Percentiles rank a stretch among this genome's conserved stretches.
phyloP scores from a whole-genome alignment of 306 rosid genomes.

The Cicer bijugum region DNA sequence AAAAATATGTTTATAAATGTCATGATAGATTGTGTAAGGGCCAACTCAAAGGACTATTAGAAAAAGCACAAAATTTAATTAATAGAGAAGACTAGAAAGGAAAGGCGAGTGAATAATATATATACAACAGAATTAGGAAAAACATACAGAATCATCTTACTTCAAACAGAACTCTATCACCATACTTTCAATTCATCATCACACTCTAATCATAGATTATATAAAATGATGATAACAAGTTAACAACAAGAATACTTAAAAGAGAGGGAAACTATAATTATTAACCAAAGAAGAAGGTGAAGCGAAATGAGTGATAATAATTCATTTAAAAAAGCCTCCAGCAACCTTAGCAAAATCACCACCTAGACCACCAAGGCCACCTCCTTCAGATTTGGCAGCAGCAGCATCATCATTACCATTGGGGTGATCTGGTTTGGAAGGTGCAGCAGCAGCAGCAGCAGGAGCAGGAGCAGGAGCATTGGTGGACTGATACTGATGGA shows the following conservation, averaged over 20 bases:
- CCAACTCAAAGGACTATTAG: too few species aligned
- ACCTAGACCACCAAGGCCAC: slow-evolving; percentile 41
- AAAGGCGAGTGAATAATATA: not conserved
- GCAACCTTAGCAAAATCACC: slow-evolving; percentile 46
- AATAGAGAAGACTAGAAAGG: not conserved
- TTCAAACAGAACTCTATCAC: not conserved
- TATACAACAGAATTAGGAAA: not conserved
- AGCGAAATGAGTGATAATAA: not conserved
- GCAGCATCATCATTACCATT: not conserved
- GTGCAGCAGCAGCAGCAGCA: not conserved
- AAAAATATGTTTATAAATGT: too few species aligned
- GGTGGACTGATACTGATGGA: slow-evolving; percentile 41
- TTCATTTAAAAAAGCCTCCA: slow-evolving; percentile 43
- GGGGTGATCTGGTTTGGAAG: slow-evolving; percentile 27
- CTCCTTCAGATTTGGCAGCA: not conserved
- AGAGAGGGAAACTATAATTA: not conserved
- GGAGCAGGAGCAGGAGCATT: not conserved
- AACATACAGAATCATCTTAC: not conserved
- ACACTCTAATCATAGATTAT: not conserved
- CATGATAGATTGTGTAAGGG: too few species aligned
- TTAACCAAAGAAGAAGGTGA: not conserved
- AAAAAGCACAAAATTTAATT: too few species aligned
- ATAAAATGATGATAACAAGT: not conserved
- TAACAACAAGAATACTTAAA: not conserved
- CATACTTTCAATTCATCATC: not conserved